Evolutionary conservation across 2,329 filamentous ascomycete genomes (phyloP), one percentile per base, ranked within the genome.

Genomic region (Aspergillus sp.): DNA sequence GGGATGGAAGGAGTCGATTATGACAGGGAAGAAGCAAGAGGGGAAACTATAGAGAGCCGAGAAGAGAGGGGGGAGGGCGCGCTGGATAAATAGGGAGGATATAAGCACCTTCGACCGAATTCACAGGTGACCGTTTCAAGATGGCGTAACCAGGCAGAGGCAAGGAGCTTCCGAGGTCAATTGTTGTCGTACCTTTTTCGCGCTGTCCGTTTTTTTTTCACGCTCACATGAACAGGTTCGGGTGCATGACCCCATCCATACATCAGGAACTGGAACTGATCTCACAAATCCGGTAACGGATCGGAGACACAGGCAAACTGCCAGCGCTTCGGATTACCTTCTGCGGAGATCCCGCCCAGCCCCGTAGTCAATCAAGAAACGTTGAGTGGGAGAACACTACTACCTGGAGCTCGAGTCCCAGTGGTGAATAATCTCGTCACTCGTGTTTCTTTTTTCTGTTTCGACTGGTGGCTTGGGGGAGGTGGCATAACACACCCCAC

Each of bases 211-310:
- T 63, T 66, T 64, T 64, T 64, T 67, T 66, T 66, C 37, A 56
- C 62, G 70, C 62, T 71, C 71, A 73, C 71, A 74, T 72, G 70
- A 62, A 65, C 66, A 63, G 35, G 39, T 43, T 51, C 39, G 46
- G 54, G 48, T 62, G 51, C 54, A 59, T 58, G 53, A 52, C 52
- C 46, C 49, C 52, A 57, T 56, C 56, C 56, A 64, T 65, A 55
- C 49, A 48, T 56, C 53, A 50, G 39, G 53, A 56, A 58, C 57
- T 56, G 39, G 53, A 56, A 58, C 57, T 56, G 58, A 21, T 46
- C 44, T 43, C 50, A 31, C 35, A 17, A 49, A 53, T 53, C 39
- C 37, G 56, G 51, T 37, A 58, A 58, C 33, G n/a, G 50, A 58
- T 58, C 48, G 57, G 57, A 59, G 57, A 35, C 21, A 9, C 39